Base-by-base conservation (phyloP, 2,329 filamentous ascomycete species). In the Verruconis gallopava region DNA sequence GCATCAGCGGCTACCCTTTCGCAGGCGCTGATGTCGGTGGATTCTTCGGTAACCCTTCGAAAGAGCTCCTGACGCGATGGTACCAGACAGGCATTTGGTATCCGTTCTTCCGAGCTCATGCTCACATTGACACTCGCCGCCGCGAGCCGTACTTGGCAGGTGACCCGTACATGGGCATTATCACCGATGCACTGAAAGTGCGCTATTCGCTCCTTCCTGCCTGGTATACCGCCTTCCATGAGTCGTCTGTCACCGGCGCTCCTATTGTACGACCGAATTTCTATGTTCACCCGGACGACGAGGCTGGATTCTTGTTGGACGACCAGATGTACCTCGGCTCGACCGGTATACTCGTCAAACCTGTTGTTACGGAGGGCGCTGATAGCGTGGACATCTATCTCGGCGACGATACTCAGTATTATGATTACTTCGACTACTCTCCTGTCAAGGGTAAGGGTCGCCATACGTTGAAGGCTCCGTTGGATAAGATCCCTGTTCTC, bases 31-130 rank as follows among this genome's bases (percentile, higher is more conserved):
- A 98, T 63, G 88, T 98, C 38, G 91, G 88, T 44, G 91, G 91
- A 20, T 98, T 98, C 72, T 98, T 98, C 54, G 89, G 91, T 43
- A 95, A 98, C 62, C 91, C 91, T 0, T 83, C 83, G 53, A 88
- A 88, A 55, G 89, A 98, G 46, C 74, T 98, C 17, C 72, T 93
- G 51, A 83, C 84, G 9, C 79, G 91, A 30, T 98, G 91, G 91
- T 98, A 94, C 63, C 91, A 98, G 62, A 78, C 88, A 22, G 91
- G 91, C 47, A 84, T 85, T 43, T 98, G 93, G 69, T 96, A 96
- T 60, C 91, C 91, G 5, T 98, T 96, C 69, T 93, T 96, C 81
- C 84, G 91, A 47, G 91, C 78, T 2, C 91, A 98, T 58, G 91
- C 91, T 4, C 91, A 98, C 61, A 96, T 96, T 46, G 91, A 98